These are phyloP conservation scores for Crithidia acanthocephali DNA, from an alignment of 208 protist species.

Conservation along the genomic window DNA sequence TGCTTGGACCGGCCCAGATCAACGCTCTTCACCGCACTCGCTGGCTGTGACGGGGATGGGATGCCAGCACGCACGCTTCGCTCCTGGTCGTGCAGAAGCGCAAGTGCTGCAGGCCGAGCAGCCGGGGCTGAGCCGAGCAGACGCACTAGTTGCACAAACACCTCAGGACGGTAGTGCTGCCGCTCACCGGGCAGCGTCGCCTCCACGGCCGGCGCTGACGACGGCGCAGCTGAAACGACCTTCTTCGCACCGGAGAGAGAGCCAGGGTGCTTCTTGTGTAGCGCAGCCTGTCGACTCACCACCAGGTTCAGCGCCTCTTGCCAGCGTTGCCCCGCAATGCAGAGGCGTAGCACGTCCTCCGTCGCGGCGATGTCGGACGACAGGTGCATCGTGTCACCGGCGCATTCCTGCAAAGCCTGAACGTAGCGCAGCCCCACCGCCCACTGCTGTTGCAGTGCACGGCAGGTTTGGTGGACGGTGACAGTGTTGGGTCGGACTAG, in stretches of 20 bases:
- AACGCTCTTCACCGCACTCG: background rate
- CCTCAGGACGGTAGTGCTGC: slow-evolving; percentile 23
- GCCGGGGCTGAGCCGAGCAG: slow-evolving; percentile 24
- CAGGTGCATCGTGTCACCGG: slow-evolving; percentile 28
- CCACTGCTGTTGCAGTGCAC: slow-evolving; percentile 30
- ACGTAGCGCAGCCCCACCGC: slow-evolving; percentile 39
- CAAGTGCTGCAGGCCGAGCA: slow-evolving; percentile 7
- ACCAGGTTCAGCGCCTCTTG: slow-evolving; percentile 49
- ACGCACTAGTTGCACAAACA: slow-evolving; percentile 32
- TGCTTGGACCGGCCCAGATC: slow-evolving; percentile 45
- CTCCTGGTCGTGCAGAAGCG: slow-evolving; percentile 4
- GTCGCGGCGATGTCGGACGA: slow-evolving; percentile 35
- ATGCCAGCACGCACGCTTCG: too few relatives aligned
- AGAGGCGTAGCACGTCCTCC: slow-evolving; percentile 42
- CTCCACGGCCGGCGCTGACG: background rate
- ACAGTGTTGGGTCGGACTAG: slow-evolving; percentile 52
- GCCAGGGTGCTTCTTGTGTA: background rate
- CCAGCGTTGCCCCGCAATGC: slow-evolving; percentile 58
- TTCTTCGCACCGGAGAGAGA: background rate
- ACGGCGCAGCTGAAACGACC: background rate
- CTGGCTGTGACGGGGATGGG: too few relatives aligned
- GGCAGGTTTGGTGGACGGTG: slow-evolving; percentile 65
- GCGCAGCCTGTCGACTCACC: slow-evolving; percentile 1
- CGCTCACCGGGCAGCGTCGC: slow-evolving; percentile 5
- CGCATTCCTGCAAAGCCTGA: slow-evolving; percentile 29